Evolutionary conservation across 2,329 filamentous ascomycete genomes (phyloP), one percentile per base, ranked within the genome.

Genomic region (Penicillium sp.): DNA sequence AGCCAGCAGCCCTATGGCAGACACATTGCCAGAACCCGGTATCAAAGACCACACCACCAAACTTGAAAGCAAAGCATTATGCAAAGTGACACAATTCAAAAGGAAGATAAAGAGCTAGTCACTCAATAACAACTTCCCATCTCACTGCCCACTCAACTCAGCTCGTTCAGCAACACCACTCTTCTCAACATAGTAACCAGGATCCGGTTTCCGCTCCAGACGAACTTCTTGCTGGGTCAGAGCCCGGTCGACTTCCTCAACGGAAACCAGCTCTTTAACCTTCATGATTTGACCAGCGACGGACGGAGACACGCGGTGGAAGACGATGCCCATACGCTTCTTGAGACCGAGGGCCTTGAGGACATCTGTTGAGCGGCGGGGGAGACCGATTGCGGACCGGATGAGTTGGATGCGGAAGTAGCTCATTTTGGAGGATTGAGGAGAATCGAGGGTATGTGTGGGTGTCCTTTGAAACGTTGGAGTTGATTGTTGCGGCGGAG

Each of bases 331-430:
- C 84, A 89, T 88, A 71, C 93, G 90, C 76, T 90, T 91, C 71
- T 89, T 90, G 65, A 97, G 86, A 59, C 93, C 93, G 62, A 97
- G 89, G 19, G 93, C 91, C 64, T 88, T 85, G 59, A 97, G 90
- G 22, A 94, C 91, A 73, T 90, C 92, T 75, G 87, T 86, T 62
- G 89, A 91, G 73, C 91, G 89, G 72, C 86, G 80, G 6, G 94
- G 93, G 51, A 97, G 87, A 64, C 93, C 93, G 79, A 97, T 97
- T 71, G 90, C 89, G 59, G 90, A 93, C 74, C 93, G 91, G 79
- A 95, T 86, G 59, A 97, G 89, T 52, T 92, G 96, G 76, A 97
- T 92, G 75, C 91, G 89, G 84, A 97, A 97, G 83, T 86, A 96
- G 60, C 88, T 83, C 89, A 93, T 93, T 62, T 62, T 71, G 64